phyloP scores from a whole-genome alignment of 2,329 filamentous ascomycete species.

The Paraphaeosphaeria sporulosa region DNA sequence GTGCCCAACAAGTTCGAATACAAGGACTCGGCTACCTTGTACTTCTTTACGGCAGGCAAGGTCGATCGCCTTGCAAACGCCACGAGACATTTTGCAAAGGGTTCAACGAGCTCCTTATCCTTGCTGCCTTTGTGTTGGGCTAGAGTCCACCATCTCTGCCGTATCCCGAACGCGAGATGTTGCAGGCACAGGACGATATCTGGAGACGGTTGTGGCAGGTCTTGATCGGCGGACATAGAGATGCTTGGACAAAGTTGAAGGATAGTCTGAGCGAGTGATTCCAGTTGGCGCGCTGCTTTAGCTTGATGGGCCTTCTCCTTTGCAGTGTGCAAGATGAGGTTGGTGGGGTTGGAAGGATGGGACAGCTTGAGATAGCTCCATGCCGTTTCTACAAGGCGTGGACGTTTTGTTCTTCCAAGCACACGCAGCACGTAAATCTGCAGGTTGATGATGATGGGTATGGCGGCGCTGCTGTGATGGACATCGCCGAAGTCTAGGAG shows the following conservation, averaged over 20 bases:
- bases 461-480: slow-evolving; percentile 36
- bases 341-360: slow-evolving; percentile 64
- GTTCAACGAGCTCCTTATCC: slow-evolving; percentile 71
- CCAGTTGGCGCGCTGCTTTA: slow-evolving; percentile 71
- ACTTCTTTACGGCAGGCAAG: slow-evolving; percentile 46
- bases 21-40: slow-evolving; percentile 47
- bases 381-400: slow-evolving; percentile 65
- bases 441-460: slow-evolving; percentile 67
- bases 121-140: slow-evolving; percentile 66
- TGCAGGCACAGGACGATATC: slow-evolving; percentile 69
- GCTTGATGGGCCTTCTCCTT: slow-evolving; percentile 55
- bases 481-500: slow-evolving; percentile 68
- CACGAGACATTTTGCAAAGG: slow-evolving; percentile 68
- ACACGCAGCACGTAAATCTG: slow-evolving; percentile 72
- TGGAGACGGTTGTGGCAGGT: slow-evolving; percentile 64
- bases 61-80: slow-evolving; percentile 66
- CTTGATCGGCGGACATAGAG: slow-evolving; percentile 70
- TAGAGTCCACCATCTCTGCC: slow-evolving; percentile 72
- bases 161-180: slow-evolving; percentile 66
- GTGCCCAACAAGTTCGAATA: slow-evolving; percentile 31
- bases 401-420: slow-evolving; percentile 66
- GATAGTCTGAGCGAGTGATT: slow-evolving; percentile 70
- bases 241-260: slow-evolving; percentile 72
- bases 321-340: slow-evolving; percentile 61
- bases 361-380: slow-evolving; percentile 63